phyloP scores from a whole-genome alignment of 2,329 filamentous ascomycete genomes.

The Fusarium compactum region DNA sequence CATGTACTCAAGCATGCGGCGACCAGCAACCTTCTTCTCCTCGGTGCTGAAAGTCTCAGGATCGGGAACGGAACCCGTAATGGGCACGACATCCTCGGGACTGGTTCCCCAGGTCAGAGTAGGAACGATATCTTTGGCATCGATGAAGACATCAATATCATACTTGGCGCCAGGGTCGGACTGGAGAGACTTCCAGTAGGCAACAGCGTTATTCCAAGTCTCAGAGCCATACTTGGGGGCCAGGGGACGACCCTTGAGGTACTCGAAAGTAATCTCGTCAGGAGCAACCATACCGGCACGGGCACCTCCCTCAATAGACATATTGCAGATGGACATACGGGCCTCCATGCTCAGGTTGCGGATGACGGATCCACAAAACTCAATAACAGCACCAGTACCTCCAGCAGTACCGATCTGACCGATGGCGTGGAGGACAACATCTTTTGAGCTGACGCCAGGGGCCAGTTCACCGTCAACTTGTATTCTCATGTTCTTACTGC shows the following conservation, averaged over 20 bases:
- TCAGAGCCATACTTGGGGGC: slow-evolving; percentile 86
- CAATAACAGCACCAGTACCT: slow-evolving; percentile 93
- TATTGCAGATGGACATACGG: slow-evolving; percentile 99
- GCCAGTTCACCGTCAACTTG: slow-evolving; percentile 92
- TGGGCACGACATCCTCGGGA: slow-evolving; percentile 95
- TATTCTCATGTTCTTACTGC: slow-evolving; percentile 98
- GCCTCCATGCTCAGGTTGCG: slow-evolving; percentile 92
- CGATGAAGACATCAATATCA: slow-evolving; percentile 89
- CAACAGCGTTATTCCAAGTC: slow-evolving; percentile 89
- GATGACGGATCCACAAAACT: slow-evolving; percentile 97
- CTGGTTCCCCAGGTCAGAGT: slow-evolving; percentile 98
- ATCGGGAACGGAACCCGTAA: slow-evolving; percentile 89
- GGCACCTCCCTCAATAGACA: slow-evolving; percentile 97
- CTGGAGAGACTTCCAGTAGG: slow-evolving; percentile 88
- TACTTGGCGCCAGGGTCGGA: slow-evolving; percentile 91
- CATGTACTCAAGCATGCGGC: slow-evolving; percentile 94
- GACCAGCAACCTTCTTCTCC: slow-evolving; percentile 82
- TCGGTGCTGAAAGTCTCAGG: slow-evolving; percentile 87
- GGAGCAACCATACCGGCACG: slow-evolving; percentile 97
- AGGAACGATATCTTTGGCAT: slow-evolving; percentile 91
- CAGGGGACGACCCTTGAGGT: slow-evolving; percentile 90
- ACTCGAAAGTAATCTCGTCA: slow-evolving; percentile 93
- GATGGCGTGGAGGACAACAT: slow-evolving; percentile 92
- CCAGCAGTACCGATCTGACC: slow-evolving; percentile 95
- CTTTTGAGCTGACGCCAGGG: slow-evolving; percentile 95